phyloP scores from a whole-genome alignment of 2,329 filamentous ascomycete species.

The Colletotrichum somersetense region DNA sequence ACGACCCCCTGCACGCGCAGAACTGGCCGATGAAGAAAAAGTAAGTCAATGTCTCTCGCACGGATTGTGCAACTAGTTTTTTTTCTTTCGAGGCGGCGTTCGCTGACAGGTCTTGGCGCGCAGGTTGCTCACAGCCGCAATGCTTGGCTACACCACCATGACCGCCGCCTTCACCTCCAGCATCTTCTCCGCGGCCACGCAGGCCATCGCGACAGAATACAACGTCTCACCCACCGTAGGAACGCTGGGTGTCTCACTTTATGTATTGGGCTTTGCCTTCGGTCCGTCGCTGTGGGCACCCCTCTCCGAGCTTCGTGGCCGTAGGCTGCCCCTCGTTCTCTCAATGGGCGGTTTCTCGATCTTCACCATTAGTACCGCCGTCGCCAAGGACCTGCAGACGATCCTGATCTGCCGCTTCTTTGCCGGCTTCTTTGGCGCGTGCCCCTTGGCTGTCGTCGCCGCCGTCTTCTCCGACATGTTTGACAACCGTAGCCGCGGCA shows the following conservation, averaged over 20 bases:
- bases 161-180: slow-evolving; percentile 79
- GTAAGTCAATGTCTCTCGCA: slow-evolving; percentile 56
- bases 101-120: slow-evolving; percentile 30
- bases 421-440: slow-evolving; percentile 78
- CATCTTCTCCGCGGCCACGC: slow-evolving; percentile 78
- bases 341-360: slow-evolving; percentile 78
- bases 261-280: slow-evolving; percentile 78
- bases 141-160: slow-evolving; percentile 81
- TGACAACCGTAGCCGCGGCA: slow-evolving; percentile 71
- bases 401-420: slow-evolving; percentile 81
- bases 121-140: slow-evolving; percentile 72
- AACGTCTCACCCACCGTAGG: slow-evolving; percentile 72
- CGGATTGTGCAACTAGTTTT: not conserved
- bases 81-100: not conserved
- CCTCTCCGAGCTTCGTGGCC: slow-evolving; percentile 78
- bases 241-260: slow-evolving; percentile 75
- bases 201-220: slow-evolving; percentile 68
- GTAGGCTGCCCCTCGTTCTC: slow-evolving; percentile 71
- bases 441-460: slow-evolving; percentile 75
- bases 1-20: slow-evolving; percentile 87
- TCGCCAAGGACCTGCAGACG: slow-evolving; percentile 76
- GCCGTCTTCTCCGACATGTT: slow-evolving; percentile 82
- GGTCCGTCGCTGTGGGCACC: slow-evolving; percentile 81
- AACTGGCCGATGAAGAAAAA: slow-evolving; percentile 89
- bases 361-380: slow-evolving; percentile 74